phyloP scores from a whole-genome alignment of 2,329 filamentous ascomycete species.

The Colletotrichum tropicicola region DNA sequence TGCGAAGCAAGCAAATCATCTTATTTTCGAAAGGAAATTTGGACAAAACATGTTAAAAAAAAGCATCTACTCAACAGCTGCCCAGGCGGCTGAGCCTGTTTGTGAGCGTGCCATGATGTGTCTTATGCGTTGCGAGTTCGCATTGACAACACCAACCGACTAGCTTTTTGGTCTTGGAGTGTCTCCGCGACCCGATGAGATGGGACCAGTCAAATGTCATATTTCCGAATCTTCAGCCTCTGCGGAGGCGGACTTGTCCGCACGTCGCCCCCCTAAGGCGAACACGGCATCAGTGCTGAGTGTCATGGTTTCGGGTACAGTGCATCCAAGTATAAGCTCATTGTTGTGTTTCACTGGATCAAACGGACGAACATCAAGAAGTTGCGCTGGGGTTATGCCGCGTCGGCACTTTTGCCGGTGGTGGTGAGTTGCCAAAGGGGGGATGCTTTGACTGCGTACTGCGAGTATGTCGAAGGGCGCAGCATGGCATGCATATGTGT shows the following conservation, averaged over 20 bases:
- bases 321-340: constrained; percentile 11
- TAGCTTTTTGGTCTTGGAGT: not conserved
- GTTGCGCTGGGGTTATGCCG: not conserved
- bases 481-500: too few species aligned
- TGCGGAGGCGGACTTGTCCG: not conserved
- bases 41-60: constrained; percentile 24
- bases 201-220: not conserved
- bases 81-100: not conserved
- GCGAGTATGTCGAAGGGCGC: too few species aligned
- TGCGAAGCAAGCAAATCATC: constrained; percentile 4
- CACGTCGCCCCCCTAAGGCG: not conserved
- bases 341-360: not conserved
- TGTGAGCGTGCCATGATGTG: not conserved
- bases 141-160: constrained; percentile 9
- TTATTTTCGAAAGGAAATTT: constrained; percentile 4
- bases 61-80: not conserved
- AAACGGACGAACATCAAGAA: constrained; percentile 3
- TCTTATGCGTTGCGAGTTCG: not conserved
- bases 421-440: not conserved
- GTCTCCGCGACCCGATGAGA: not conserved
- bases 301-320: constrained; percentile 14
- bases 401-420: not conserved
- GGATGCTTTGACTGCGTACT: not conserved
- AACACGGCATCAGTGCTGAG: not conserved
- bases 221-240: not conserved